Percentiles rank a stretch among this genome's conserved stretches.
Evolutionary conservation across 768 basidiomycete genomes (phyloP).

Genomic region (Lactarius psammicola): DNA sequence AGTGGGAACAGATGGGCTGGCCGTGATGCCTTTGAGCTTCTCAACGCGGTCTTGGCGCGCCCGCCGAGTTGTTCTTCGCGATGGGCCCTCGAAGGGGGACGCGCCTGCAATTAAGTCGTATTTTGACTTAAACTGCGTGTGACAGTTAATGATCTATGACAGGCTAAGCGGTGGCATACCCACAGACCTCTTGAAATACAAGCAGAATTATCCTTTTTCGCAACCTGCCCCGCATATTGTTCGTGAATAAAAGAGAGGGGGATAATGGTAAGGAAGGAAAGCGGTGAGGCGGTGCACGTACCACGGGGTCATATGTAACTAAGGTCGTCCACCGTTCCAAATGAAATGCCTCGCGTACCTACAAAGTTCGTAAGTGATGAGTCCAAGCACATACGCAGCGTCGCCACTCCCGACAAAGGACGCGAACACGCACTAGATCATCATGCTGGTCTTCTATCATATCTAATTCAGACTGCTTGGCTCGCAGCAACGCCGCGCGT

Average conservation of each 20-base stretch:
- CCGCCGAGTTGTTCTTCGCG: constrained; percentile 56
- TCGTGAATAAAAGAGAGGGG: neutral
- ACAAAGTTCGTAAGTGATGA: constrained; percentile 15
- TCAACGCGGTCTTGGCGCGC: constrained; percentile 55
- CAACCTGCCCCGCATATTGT: constrained; percentile 43
- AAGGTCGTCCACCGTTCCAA: constrained; percentile 77
- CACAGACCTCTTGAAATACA: constrained; percentile 71
- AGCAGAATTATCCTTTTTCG: constrained; percentile 68
- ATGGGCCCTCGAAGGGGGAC: constrained; percentile 43
- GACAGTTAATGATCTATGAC: constrained; percentile 8
- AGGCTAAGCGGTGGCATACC: neutral
- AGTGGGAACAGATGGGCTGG: constrained; percentile 31
- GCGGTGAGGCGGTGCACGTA: constrained; percentile 35
- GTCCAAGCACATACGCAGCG: neutral
- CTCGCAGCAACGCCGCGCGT: constrained; percentile 49
- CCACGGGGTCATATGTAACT: constrained; percentile 73
- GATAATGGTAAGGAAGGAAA: neutral
- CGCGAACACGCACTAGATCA: constrained; percentile 52
- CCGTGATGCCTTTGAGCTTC: constrained; percentile 37
- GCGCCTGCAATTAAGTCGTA: constrained; percentile 60
- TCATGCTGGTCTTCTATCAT: constrained; percentile 66
- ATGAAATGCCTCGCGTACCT: constrained; percentile 89
- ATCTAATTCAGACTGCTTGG: constrained; percentile 60
- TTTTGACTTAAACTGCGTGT: constrained; percentile 53
- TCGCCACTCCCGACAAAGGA: constrained; percentile 9